These are phyloP conservation scores for Candida pseudoglaebosa DNA, from an alignment of 805 yeast genomes.

Conservation along the genomic window DNA sequence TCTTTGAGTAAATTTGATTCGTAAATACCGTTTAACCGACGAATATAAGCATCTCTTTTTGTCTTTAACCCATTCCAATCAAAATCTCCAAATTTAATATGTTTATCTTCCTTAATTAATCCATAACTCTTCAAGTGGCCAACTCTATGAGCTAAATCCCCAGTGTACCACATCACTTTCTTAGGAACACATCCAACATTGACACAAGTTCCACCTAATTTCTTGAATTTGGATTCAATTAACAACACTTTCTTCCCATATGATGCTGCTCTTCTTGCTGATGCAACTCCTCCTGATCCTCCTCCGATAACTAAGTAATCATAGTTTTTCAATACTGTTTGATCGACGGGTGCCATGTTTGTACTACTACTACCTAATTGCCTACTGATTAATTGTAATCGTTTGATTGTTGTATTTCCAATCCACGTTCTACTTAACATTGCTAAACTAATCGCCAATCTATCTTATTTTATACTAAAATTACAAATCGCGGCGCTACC, in stretches of 20 bases:
- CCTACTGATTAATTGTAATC: conserved; percentile 14
- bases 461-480: background rate
- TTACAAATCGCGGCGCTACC: too few species aligned
- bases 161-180: conserved; percentile 98
- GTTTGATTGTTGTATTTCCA: background rate
- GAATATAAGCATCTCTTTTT: conserved; percentile 89
- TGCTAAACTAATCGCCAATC: background rate
- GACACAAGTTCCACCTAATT: conserved; percentile 96
- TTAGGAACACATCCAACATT: conserved; percentile 99
- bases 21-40: conserved; percentile 88
- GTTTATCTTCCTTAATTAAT: conserved; percentile 52
- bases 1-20: conserved; percentile 83
- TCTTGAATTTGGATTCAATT: conserved; percentile 64
- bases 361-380: conserved; percentile 19
- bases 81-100: conserved; percentile 51
- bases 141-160: conserved; percentile 77
- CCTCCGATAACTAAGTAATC: conserved; percentile 97
- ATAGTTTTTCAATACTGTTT: conserved; percentile 51
- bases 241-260: conserved; percentile 86
- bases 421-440: background rate
- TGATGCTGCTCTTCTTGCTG: conserved; percentile 92
- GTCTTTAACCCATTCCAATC: conserved; percentile 79
- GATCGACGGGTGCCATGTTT: conserved; percentile 51
- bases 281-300: conserved; percentile 99
- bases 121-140: conserved; percentile 81